Evolutionary conservation across 2,329 filamentous ascomycete species (phyloP).

Genomic region (Sporothrix humicola): DNA sequence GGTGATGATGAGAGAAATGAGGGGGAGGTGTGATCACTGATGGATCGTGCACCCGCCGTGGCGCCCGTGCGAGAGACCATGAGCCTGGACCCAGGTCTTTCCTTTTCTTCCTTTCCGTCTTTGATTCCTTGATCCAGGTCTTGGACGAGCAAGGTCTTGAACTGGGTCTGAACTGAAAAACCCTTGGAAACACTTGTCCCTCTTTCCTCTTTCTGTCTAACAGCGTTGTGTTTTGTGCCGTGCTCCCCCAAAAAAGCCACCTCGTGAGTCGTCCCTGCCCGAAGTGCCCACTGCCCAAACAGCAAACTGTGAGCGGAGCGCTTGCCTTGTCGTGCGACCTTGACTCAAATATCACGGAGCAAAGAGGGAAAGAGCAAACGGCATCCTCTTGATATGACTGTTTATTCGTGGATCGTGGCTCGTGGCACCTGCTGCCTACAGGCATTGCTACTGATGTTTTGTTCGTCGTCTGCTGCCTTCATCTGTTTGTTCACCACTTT

Average conservation of each 20-base stretch:
- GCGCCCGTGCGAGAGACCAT: slow-evolving; percentile 13
- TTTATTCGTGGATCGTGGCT: not conserved
- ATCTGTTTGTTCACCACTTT: not conserved
- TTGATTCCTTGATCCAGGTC: too few relatives aligned
- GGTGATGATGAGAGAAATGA: not conserved
- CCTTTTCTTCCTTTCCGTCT: slow-evolving; percentile 5
- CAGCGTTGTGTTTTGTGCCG: slow-evolving; percentile 13
- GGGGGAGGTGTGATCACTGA: not conserved
- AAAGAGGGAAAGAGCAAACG: not conserved
- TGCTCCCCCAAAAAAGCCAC: not conserved
- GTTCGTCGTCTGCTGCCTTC: not conserved
- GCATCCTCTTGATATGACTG: not conserved
- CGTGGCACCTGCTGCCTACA: slow-evolving; percentile 6
- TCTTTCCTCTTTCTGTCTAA: slow-evolving; percentile 22
- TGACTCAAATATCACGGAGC: not conserved
- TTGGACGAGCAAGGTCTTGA: not conserved
- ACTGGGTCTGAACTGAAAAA: not conserved
- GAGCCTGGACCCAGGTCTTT: not conserved
- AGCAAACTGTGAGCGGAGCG: not conserved
- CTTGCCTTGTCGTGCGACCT: not conserved
- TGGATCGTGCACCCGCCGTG: not conserved
- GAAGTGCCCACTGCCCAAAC: not conserved
- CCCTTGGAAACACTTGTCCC: not conserved
- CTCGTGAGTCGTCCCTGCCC: slow-evolving; percentile 18
- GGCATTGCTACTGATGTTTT: not conserved